Evolutionary conservation across 106 monocot species (phyloP).

Genomic region (Cymbidium sinense): DNA sequence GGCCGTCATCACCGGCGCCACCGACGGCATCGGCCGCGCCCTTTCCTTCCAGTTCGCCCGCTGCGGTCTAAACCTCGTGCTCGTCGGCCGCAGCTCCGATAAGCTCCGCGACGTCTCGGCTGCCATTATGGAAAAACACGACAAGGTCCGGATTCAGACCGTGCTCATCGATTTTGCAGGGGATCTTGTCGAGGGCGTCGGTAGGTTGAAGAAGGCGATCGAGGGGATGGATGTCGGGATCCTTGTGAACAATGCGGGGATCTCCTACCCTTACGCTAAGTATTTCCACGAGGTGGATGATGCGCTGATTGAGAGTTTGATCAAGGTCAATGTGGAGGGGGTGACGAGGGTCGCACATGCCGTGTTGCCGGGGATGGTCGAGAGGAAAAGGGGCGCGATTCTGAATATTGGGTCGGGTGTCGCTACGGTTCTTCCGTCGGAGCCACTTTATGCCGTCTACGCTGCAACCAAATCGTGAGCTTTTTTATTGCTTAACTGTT

Average conservation of each 20-base stretch:
- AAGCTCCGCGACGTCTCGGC: conserved; percentile 48
- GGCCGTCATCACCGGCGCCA: conserved; percentile 83
- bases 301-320: conserved; percentile 48
- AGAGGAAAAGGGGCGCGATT: conserved; percentile 71
- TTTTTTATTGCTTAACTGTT: background rate
- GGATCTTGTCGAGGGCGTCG: conserved; percentile 43
- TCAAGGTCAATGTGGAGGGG: conserved; percentile 91
- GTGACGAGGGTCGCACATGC: conserved; percentile 80
- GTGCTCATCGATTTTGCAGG: conserved; percentile 66
- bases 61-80: conserved; percentile 57
- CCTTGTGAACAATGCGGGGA: conserved; percentile 83
- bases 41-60: conserved; percentile 76
- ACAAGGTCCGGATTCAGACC: conserved; percentile 24
- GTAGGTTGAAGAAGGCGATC: conserved; percentile 37
- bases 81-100: conserved; percentile 72
- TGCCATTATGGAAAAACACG: conserved; percentile 32
- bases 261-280: conserved; percentile 82
- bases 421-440: conserved; percentile 69
- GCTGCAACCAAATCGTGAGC: conserved; percentile 92
- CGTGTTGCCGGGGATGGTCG: conserved; percentile 74
- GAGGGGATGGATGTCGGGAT: conserved; percentile 71
- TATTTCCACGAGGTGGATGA: conserved; percentile 94
- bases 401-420: conserved; percentile 90
- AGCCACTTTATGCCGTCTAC: conserved; percentile 83
- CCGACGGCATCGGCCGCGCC: conserved; percentile 79